Base-by-base conservation (phyloP, 148 eudicot genomes). In the Beta vulgaris region DNA sequence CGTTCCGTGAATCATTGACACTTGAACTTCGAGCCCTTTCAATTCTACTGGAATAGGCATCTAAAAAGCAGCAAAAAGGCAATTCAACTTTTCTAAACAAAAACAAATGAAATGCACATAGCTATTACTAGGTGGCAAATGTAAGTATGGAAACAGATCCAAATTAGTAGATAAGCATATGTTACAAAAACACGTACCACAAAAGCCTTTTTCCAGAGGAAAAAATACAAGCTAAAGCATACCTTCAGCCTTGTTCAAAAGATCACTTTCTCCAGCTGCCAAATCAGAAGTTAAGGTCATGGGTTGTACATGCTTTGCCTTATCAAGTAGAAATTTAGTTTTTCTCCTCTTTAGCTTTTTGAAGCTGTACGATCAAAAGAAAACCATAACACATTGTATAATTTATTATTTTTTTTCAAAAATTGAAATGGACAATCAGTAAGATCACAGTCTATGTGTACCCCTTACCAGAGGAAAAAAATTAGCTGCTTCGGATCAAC, bases 401-500 rank as follows among this genome's bases (percentile, higher is more conserved):
- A 61, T 37, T n/a, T n/a, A n/a, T n/a, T n/a, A n/a, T n/a, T n/a
- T n/a, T n/a, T n/a, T n/a, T 3, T 23, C 55, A 60, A 13, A 49
- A 39, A 62, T 23, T 19, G n/a, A 18, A 58, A 49, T 36, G 15
- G 26, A 34, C 32, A n/a, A 36, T 76, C 42, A 69, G 13, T 35
- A 21, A 75, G 15, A 66, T 59, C 29, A 36, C 11, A 34, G 10
- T 9, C 29, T 35, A 63, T 14, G 28, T 64, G 31, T 43, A 48
- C 53, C 36, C 62, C 89, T 78, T 80, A 91, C 99, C 97, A 87
- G 70, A 80, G 80, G 77, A 77, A 83, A 83, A 95, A 90, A 13
- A 91, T 88, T 71, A 88, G 89, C 77, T 83, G 86, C 84, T 86
- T 86, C 69, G 89, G 92, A 82, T 92, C 91, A 81, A 89, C 82